Conservation (phyloP, 202 grass and related monocot species). For the Dendrocalamus latiflorus region DNA sequence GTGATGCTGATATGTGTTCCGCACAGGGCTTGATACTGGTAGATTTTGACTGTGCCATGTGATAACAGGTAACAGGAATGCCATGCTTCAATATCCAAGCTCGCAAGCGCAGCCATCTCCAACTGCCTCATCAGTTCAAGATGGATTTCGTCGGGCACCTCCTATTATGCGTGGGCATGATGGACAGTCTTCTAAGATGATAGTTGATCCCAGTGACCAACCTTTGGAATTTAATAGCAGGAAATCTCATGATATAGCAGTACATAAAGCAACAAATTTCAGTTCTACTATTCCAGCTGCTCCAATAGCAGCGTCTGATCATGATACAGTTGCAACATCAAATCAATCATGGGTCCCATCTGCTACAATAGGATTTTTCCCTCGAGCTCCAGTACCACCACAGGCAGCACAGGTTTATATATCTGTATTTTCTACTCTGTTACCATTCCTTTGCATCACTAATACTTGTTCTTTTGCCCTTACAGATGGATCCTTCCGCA, state of each 20-base stretch:
- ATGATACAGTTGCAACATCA: slow-evolving; percentile 44
- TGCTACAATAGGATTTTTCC: slow-evolving; percentile 47
- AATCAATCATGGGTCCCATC: slow-evolving; percentile 65
- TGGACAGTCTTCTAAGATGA: slow-evolving; percentile 17
- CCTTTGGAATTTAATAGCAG: too few relatives aligned
- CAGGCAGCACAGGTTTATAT: slow-evolving; percentile 45
- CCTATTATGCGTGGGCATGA: slow-evolving; percentile 39
- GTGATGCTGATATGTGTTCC: not conserved
- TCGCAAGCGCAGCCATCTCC: slow-evolving; percentile 43
- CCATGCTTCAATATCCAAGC: slow-evolving; percentile 46
- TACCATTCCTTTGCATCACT: not conserved
- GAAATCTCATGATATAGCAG: too few relatives aligned
- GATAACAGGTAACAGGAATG: slow-evolving; percentile 50
- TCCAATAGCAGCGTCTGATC: slow-evolving; percentile 41
- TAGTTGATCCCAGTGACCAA: slow-evolving; percentile 53
- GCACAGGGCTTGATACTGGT: not conserved
- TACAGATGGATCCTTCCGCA: slow-evolving; percentile 62
- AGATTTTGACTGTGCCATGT: slow-evolving; percentile 33
- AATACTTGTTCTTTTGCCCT: slow-evolving; percentile 28
- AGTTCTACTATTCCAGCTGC: too few relatives aligned
- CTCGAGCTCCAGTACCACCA: slow-evolving; percentile 45
- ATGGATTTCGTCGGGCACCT: slow-evolving; percentile 42
- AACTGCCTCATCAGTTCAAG: slow-evolving; percentile 48
- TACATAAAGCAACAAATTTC: too few relatives aligned
- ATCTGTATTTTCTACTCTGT: not conserved